Evolutionary conservation across 805 yeast species (phyloP), one percentile per base, ranked within the genome.

Genomic region (Saturnispora mendoncae): DNA sequence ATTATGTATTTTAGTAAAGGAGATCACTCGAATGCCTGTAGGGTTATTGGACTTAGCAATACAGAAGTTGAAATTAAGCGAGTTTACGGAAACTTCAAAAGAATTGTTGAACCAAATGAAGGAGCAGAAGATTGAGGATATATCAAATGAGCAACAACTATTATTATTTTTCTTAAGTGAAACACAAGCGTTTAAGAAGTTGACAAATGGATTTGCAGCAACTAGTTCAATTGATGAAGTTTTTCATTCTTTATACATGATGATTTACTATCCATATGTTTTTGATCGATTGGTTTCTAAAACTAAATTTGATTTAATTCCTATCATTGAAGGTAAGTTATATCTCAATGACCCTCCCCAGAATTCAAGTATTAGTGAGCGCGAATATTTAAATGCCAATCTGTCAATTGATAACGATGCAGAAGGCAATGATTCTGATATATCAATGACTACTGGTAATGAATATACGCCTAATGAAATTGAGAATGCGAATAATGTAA

Each of bases 161-260:
- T 51, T 62, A 15, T 51, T 77, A 2, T 66, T 71, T 37, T 62
- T 71, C 27, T 52, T 82, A 12, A 61, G 58, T 42, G 78, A 78
- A 18, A 55, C 74, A 8, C 65, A 70, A 13, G 88, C 80, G 38
- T 67, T 83, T 51, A 68, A 84, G 47, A 72, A 80, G 45, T 68
- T 81, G 61, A 84, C 86, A 46, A 83, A 80, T 55, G 94, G 94
- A 0, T 80, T 79, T 56, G 90, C 87, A 0, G 77, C 92, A 3
- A 82, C 92, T 0, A 76, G 85, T 0, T 58, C 72, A 28, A 72
- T 83, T 41, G 95, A 84, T 57, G 92, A 84, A 47, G 72, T 84
- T 0, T 74, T 74, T 46, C 77, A 78, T 27, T 71, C 80, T 6
- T 55, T 81, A 0, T 85, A 69, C 51, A 58, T 84, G 52, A 66